These are phyloP conservation scores for Cenococcum geophilum DNA, from an alignment of 495 filamentous ascomycete genomes.

Conservation along the genomic window DNA sequence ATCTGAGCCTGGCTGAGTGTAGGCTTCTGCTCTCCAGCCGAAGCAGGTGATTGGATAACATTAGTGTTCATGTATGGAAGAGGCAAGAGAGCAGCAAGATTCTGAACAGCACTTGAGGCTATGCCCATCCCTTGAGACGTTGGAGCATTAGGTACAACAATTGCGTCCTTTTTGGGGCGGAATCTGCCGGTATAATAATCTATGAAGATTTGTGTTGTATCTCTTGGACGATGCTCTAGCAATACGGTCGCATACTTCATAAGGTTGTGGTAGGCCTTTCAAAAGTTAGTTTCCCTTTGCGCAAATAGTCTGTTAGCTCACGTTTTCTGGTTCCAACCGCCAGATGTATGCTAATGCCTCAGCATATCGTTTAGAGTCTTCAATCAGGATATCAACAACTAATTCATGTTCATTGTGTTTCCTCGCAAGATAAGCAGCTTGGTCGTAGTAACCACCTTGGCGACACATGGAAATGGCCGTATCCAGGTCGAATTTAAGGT, in stretches of 20 bases:
- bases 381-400: constrained; percentile 90
- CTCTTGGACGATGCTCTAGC: constrained; percentile 71
- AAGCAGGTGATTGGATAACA: constrained; percentile 30
- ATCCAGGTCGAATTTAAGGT: constrained; percentile 93
- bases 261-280: constrained; percentile 74
- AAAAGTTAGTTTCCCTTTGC: constrained; percentile 28
- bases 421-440: constrained; percentile 90
- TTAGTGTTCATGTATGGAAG: constrained; percentile 75
- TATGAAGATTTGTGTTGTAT: constrained; percentile 80
- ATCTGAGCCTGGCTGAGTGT: constrained; percentile 39
- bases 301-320: constrained; percentile 39
- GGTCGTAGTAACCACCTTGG: constrained; percentile 95
- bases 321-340: constrained; percentile 73
- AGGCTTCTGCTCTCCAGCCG: constrained; percentile 29
- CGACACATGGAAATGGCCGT: constrained; percentile 97
- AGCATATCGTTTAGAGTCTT: constrained; percentile 82
- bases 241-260: constrained; percentile 95
- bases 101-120: constrained; percentile 68
- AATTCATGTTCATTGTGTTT: constrained; percentile 92
- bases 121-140: constrained; percentile 48
- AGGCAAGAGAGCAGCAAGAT: constrained; percentile 73
- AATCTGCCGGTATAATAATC: constrained; percentile 88
- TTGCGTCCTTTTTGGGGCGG: constrained; percentile 59
- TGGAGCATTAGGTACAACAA: constrained; percentile 47
- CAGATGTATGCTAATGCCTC: constrained; percentile 89